phyloP scores from a whole-genome alignment of 2,329 filamentous ascomycete species.

The Dactylellina cionopaga region DNA sequence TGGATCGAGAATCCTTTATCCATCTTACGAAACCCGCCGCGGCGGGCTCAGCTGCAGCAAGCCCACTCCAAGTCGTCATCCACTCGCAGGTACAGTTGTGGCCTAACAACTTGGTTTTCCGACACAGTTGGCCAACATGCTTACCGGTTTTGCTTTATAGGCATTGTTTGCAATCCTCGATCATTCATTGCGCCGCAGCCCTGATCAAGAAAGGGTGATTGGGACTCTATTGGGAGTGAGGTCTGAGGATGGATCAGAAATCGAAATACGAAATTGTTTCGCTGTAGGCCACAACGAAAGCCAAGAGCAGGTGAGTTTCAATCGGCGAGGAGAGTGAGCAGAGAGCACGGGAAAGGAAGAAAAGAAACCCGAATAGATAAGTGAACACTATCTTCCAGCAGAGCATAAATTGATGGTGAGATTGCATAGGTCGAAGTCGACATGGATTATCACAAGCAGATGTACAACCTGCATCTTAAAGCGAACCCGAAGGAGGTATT shows the following conservation, averaged over 20 bases:
- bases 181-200: conserved; percentile 90
- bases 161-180: conserved; percentile 83
- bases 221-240: conserved; percentile 92
- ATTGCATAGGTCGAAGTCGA: conserved; percentile 88
- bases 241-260: conserved; percentile 95
- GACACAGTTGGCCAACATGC: neutral
- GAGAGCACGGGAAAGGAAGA: too few relatives aligned
- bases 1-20: conserved; percentile 51
- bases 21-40: conserved; percentile 40
- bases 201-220: conserved; percentile 94
- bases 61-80: conserved; percentile 91
- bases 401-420: too few relatives aligned
- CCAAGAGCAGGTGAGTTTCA: conserved; percentile 74
- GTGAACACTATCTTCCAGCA: too few relatives aligned
- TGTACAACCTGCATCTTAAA: conserved; percentile 93
- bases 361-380: too few relatives aligned
- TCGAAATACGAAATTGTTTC: conserved; percentile 95
- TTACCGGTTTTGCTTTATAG: conserved; percentile 60
- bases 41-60: conserved; percentile 59
- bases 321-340: too few relatives aligned
- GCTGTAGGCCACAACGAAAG: conserved; percentile 98
- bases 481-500: conserved; percentile 92
- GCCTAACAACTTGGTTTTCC: conserved; percentile 57
- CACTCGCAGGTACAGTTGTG: conserved; percentile 95
- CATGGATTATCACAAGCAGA: conserved; percentile 99